Conservation (phyloP, 2,329 filamentous ascomycete species). For the Botrytis medusae region DNA sequence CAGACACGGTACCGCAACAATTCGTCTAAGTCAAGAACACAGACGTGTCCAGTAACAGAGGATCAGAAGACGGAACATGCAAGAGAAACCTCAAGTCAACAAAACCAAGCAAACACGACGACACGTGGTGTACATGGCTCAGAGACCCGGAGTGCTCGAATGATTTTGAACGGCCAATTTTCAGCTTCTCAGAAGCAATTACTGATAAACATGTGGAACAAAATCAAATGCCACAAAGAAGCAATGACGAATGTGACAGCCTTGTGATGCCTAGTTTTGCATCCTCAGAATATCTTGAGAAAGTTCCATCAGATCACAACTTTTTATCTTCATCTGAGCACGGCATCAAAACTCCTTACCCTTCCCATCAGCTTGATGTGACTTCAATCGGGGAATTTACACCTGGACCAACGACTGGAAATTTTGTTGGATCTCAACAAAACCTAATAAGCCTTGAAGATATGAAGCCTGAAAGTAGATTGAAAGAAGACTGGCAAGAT, state of each 20-base stretch:
- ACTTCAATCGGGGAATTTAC: neutral
- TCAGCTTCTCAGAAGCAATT: neutral
- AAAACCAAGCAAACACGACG: neutral
- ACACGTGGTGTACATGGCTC: neutral
- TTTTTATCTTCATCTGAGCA: neutral
- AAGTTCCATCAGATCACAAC: neutral
- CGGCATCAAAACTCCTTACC: neutral
- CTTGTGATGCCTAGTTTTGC: neutral
- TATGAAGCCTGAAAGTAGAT: neutral
- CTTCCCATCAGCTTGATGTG: neutral
- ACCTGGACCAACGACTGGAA: no score
- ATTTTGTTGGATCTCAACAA: neutral
- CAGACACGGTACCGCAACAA: neutral
- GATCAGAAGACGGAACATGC: neutral
- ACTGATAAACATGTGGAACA: neutral
- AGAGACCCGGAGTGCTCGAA: neutral
- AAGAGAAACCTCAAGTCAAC: neutral
- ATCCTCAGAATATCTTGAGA: neutral
- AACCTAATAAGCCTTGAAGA: neutral
- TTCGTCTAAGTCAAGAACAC: accelerated
- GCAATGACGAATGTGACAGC: neutral
- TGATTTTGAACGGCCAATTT: neutral
- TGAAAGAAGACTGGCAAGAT: no score
- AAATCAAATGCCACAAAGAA: neutral
- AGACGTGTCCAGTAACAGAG: neutral